Conservation (phyloP, 139 green algal species). For the Chlamydomonas applanata region DNA sequence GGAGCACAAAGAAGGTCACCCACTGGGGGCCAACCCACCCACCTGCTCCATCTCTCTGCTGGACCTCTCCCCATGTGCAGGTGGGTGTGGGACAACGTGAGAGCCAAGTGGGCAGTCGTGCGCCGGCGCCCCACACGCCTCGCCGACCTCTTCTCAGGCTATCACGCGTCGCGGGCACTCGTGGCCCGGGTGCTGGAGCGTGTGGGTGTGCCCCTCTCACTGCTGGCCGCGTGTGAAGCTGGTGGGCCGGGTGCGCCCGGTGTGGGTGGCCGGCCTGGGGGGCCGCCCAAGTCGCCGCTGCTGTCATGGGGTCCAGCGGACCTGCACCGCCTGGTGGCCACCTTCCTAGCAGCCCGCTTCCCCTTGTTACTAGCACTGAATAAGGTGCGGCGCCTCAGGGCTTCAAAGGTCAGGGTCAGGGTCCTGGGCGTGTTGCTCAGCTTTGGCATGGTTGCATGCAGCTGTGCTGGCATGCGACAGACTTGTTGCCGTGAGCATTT, state of each 20-base stretch:
- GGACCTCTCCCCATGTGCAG: no score
- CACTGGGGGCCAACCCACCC: no score
- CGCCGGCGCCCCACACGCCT: constrained; percentile 33
- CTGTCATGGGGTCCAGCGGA: constrained; percentile 43
- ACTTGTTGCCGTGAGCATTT: no score
- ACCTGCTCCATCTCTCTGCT: no score
- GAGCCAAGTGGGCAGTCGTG: constrained; percentile 46
- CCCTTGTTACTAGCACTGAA: constrained; percentile 60
- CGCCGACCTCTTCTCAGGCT: constrained; percentile 40
- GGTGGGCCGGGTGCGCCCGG: not conserved
- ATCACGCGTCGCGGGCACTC: not conserved
- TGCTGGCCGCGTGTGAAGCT: constrained; percentile 5
- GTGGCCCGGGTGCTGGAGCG: constrained; percentile 15
- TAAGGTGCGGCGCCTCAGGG: constrained; percentile 51
- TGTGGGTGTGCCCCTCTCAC: constrained; percentile 1
- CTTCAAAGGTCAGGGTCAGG: no score
- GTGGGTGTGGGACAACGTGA: constrained; percentile 62
- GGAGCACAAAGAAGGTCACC: no score
- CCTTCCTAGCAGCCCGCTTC: constrained; percentile 53
- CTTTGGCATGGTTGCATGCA: no score
- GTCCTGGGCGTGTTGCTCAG: no score
- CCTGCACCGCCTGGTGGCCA: constrained; percentile 53
- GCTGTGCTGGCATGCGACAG: no score
- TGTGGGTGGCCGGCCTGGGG: no score
- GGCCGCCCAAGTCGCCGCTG: not conserved